These are phyloP conservation scores for Eimeria necatrix DNA, from an alignment of 169 alveolate species.

Conservation along the genomic window DNA sequence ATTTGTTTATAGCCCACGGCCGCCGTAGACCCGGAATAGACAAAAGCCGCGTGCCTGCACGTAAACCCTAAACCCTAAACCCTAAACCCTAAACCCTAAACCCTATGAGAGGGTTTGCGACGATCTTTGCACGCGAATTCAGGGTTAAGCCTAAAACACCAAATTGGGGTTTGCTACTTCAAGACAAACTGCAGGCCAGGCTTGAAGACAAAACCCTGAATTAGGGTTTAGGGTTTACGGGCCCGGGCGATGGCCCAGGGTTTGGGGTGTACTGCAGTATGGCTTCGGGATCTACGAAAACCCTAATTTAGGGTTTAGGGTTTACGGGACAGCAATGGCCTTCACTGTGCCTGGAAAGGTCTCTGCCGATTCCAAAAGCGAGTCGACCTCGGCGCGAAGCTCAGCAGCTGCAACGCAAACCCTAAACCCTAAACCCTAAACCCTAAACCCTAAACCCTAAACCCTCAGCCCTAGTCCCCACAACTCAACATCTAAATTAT, in stretches of 20 bases:
- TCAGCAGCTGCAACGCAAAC: neutral
- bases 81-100: neutral
- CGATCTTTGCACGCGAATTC: neutral
- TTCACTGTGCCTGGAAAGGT: neutral
- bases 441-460: neutral
- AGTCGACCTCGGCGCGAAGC: neutral
- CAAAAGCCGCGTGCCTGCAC: slow-evolving; percentile 44
- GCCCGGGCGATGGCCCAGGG: too few relatives aligned
- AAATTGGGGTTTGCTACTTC: neutral
- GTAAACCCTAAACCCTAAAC: slow-evolving; percentile 18
- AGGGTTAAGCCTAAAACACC: neutral
- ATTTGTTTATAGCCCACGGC: slow-evolving; percentile 12
- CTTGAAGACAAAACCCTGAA: too few relatives aligned
- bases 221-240: too few relatives aligned
- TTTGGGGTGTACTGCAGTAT: too few relatives aligned
- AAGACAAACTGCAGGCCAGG: neutral
- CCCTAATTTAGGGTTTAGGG: slow-evolving; percentile 14
- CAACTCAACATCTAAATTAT: neutral
- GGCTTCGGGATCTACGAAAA: too few relatives aligned
- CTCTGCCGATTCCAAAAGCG: neutral
- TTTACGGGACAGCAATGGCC: neutral
- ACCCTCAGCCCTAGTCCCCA: neutral
- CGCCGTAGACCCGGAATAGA: neutral
- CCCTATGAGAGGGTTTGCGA: neutral
- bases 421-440: slow-evolving; percentile 31